Evolutionary conservation across 164 flowering plant species (phyloP), one percentile per base, ranked within the genome.

Genomic region (Sedum album): DNA sequence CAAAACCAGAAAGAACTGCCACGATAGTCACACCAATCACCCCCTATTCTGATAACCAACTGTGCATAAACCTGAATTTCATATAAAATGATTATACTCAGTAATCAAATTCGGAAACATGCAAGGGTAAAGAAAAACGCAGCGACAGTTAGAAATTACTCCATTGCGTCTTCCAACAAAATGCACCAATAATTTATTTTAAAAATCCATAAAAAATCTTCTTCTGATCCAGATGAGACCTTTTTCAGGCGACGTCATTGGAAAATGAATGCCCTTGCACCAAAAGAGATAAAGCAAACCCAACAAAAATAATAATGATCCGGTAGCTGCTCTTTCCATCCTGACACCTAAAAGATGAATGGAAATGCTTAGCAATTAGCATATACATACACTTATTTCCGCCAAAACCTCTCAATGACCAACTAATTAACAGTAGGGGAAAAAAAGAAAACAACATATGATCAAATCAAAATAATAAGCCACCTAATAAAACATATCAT

Each of bases 241-340:
- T 85, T 84, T 90, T 71, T 91, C 96, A 30, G 91, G 92, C 30
- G 96, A 87, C 70, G 99, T 97, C 99, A 94, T 92, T 3, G 99
- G 99, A 78, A 91, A 94, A 76, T 94, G 99, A 81, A 94, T 82
- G 74, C 99, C 99, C 92, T 90, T 85, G 70, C 97, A 89, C 97
- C 97, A 94, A 77, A 94, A 94, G 55, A 85, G 94, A 83, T 94
- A 92, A 28, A 94, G 92, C 77, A 87, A 94, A 17, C 88, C 97
- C 62, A 84, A 71, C 80, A 94, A 76, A 82, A 94, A 94, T 67
- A 91, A 72, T 71, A 87, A 53, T 41, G 97, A 90, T 72, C 96
- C 97, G 72, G 86, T 76, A 53, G 88, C 96, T 76, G 99, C 99
- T 53, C 94, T 84, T 71, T 87, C 96, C 82, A 76, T 88, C 73